A percentile compares a stretch with the other conserved stretches of the same genome.
phyloP scores from a whole-genome alignment of 2,329 filamentous ascomycete genomes.

The Lachnellula cervina region DNA sequence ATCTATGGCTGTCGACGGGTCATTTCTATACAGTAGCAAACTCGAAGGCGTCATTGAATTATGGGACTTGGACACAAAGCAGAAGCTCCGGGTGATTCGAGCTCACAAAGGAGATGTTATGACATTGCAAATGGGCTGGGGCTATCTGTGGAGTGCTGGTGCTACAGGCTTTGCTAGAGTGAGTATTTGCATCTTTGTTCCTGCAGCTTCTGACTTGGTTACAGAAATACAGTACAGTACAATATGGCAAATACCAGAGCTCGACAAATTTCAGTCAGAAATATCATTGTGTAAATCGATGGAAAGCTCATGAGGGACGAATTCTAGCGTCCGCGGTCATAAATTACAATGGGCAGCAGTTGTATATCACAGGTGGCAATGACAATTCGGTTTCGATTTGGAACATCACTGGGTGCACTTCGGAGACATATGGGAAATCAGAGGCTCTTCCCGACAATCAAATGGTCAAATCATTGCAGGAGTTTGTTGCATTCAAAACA shows the following conservation, averaged over 20 bases:
- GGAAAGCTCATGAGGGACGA: slow-evolving; percentile 81
- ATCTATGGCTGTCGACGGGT: slow-evolving; percentile 80
- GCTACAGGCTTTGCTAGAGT: slow-evolving; percentile 83
- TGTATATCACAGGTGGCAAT: slow-evolving; percentile 93
- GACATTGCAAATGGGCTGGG: slow-evolving; percentile 79
- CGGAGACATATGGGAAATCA: slow-evolving; percentile 16
- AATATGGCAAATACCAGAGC: slow-evolving; percentile 53
- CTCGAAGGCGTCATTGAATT: slow-evolving; percentile 85
- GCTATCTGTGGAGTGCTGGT: slow-evolving; percentile 82
- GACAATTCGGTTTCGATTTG: slow-evolving; percentile 87
- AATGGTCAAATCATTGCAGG: slow-evolving; percentile 66
- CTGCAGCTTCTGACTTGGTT: slow-evolving; percentile 4
- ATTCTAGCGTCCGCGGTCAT: slow-evolving; percentile 80
- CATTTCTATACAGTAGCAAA: slow-evolving; percentile 88
- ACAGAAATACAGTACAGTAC: slow-evolving; percentile 62
- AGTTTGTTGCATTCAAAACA: slow-evolving; percentile 89
- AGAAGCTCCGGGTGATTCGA: slow-evolving; percentile 82
- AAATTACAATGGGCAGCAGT: slow-evolving; percentile 63
- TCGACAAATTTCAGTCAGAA: slow-evolving; percentile 62
- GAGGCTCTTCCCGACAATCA: slow-evolving; percentile 42
- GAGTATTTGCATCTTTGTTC: slow-evolving; percentile 31
- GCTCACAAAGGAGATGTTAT: slow-evolving; percentile 78
- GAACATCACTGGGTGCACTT: slow-evolving; percentile 55
- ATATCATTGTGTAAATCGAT: slow-evolving; percentile 72
- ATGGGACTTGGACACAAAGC: slow-evolving; percentile 93